These are phyloP conservation scores for Xylariaceae sp. DNA, from an alignment of 2,329 filamentous ascomycete species.

Conservation along the genomic window DNA sequence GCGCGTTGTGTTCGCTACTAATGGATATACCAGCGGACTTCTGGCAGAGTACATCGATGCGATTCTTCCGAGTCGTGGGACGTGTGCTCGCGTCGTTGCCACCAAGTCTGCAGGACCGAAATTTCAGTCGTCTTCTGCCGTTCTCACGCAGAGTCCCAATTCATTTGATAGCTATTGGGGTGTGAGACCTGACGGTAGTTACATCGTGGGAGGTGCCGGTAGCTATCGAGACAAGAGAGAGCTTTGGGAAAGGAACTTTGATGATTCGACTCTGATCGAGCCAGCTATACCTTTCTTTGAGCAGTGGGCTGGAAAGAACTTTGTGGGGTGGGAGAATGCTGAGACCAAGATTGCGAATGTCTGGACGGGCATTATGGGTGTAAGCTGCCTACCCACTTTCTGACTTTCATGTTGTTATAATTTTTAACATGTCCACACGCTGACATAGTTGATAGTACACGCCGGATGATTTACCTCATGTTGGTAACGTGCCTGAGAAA, in stretches of 20 bases:
- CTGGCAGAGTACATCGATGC: constrained; percentile 55
- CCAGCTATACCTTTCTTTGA: constrained; percentile 41
- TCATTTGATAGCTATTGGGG: constrained; percentile 20
- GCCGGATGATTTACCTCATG: constrained; percentile 19
- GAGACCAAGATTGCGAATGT: constrained; percentile 30
- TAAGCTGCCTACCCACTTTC: constrained; percentile 16
- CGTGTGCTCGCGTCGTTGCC: constrained; percentile 15
- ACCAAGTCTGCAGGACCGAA: not conserved
- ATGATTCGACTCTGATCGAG: constrained; percentile 44
- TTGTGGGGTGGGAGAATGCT: constrained; percentile 45
- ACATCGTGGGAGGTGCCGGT: constrained; percentile 36
- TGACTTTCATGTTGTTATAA: not conserved
- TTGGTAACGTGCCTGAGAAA: constrained; percentile 22
- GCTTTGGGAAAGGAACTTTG: constrained; percentile 43
- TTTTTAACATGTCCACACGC: not conserved
- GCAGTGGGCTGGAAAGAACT: constrained; percentile 45
- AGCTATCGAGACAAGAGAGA: constrained; percentile 30
- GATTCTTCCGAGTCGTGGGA: constrained; percentile 60
- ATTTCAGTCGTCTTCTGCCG: not conserved
- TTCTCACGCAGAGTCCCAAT: constrained; percentile 9
- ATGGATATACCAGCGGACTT: constrained; percentile 61
- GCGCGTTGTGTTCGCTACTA: constrained; percentile 61
- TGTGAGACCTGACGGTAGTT: constrained; percentile 39
- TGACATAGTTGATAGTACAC: constrained; percentile 17
- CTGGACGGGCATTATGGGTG: constrained; percentile 33